Percentiles rank a stretch among this genome's conserved stretches.
These are phyloP conservation scores for Cadophora sp. DNA, from an alignment of 2,329 filamentous ascomycete genomes.

Conservation along the genomic window DNA sequence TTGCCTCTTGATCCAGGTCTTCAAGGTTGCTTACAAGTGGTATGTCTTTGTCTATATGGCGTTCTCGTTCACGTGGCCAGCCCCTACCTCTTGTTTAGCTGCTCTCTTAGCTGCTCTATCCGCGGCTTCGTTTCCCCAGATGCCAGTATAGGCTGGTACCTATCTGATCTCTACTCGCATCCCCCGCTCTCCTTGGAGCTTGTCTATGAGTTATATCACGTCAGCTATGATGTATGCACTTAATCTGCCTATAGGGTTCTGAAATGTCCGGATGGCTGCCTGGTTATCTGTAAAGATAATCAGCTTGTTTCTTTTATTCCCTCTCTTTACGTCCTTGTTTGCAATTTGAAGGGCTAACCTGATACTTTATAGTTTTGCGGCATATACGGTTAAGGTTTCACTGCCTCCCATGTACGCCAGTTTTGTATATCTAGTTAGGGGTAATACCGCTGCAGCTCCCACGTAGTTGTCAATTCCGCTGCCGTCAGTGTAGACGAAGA, in stretches of 20 bases:
- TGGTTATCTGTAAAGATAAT: constrained; percentile 6
- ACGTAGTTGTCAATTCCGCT: constrained; percentile 6
- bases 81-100: no score
- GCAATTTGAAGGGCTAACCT: constrained; percentile 29
- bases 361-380: constrained; percentile 33
- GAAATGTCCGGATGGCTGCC: constrained; percentile 13
- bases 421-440: background rate
- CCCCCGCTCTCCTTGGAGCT: constrained; percentile 13
- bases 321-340: constrained; percentile 17
- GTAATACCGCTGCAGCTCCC: constrained; percentile 24
- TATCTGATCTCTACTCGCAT: constrained; percentile 20
- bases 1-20: constrained; percentile 3
- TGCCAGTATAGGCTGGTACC: no score
- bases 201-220: constrained; percentile 16
- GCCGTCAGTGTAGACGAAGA: constrained; percentile 1
- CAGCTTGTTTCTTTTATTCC: constrained; percentile 14
- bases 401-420: no score
- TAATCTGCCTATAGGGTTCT: constrained; percentile 7
- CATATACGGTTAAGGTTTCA: constrained; percentile 34
- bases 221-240: constrained; percentile 15
- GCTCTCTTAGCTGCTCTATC: no score
- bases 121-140: no score
- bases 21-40: constrained; percentile 1
- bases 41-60: constrained; percentile 3
- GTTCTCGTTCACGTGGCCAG: constrained; percentile 1